phyloP scores from a whole-genome alignment of 2,329 filamentous ascomycete genomes.

The Verticillium klebahnii region DNA sequence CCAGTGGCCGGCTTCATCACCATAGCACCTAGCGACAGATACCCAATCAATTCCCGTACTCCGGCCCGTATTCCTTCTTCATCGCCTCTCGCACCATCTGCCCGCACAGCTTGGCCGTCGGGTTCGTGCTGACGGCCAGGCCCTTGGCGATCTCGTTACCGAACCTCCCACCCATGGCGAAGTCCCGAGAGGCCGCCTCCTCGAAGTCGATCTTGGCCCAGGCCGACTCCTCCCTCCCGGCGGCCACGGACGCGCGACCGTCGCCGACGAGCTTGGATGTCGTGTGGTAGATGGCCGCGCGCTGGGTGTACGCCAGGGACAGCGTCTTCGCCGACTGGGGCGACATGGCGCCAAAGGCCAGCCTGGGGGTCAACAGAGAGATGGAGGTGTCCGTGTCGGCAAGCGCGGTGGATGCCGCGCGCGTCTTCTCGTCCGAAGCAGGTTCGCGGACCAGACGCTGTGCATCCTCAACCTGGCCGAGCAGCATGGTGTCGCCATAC shows the following conservation, averaged over 20 bases:
- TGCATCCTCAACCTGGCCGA: slow-evolving; percentile 31
- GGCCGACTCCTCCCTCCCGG: slow-evolving; percentile 33
- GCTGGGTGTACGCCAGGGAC: slow-evolving; percentile 67
- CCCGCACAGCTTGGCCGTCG: slow-evolving; percentile 65
- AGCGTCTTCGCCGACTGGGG: slow-evolving; percentile 61
- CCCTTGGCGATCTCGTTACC: slow-evolving; percentile 62
- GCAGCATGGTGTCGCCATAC: slow-evolving; percentile 56
- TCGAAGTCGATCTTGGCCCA: slow-evolving; percentile 57
- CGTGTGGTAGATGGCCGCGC: slow-evolving; percentile 59
- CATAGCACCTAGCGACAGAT: slow-evolving; percentile 2
- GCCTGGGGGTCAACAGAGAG: slow-evolving; percentile 49
- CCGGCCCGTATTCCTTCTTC: slow-evolving; percentile 62
- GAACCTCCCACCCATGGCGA: slow-evolving; percentile 59
- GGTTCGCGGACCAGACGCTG: slow-evolving; percentile 36
- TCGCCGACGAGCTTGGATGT: slow-evolving; percentile 48
- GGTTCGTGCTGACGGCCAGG: slow-evolving; percentile 61
- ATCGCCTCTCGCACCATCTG: slow-evolving; percentile 66
- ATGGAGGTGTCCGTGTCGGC: slow-evolving; percentile 56
- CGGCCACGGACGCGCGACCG: slow-evolving; percentile 29
- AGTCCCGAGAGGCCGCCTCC: slow-evolving; percentile 57
- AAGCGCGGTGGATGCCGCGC: slow-evolving; percentile 37
- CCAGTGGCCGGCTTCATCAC: not conserved
- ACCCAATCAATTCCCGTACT: slow-evolving; percentile 27
- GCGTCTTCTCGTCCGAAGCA: slow-evolving; percentile 29
- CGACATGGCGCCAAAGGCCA: slow-evolving; percentile 50